These are phyloP conservation scores for Lippia alba DNA, from an alignment of 305 asterid genomes.

Conservation along the genomic window DNA sequence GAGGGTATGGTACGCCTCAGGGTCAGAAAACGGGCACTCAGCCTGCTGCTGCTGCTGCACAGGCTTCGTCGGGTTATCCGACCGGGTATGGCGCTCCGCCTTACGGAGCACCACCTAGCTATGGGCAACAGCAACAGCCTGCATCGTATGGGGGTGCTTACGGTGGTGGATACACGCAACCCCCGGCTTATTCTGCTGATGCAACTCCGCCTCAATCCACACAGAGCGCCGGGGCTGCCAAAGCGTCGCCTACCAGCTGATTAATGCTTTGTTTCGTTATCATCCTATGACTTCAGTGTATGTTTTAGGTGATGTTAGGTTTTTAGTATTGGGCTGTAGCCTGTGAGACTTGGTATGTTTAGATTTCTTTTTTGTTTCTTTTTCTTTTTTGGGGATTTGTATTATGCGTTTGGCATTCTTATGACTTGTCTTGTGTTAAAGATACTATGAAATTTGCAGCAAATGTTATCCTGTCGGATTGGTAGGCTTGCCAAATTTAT, in stretches of 20 bases:
- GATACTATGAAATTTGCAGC: too few relatives aligned
- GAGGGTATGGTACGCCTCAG: slow-evolving; percentile 45
- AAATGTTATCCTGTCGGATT: too few relatives aligned
- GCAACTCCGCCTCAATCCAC: slow-evolving; percentile 45
- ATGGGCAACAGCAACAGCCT: slow-evolving; percentile 64
- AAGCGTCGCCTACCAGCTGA: slow-evolving; percentile 43
- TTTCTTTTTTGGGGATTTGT: background rate
- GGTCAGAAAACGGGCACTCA: slow-evolving; percentile 56
- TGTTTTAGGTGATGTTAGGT: slow-evolving; percentile 20
- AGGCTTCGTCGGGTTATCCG: slow-evolving; percentile 49
- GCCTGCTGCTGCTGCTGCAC: slow-evolving; percentile 31
- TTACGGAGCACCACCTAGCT: slow-evolving; percentile 52
- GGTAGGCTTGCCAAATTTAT: too few relatives aligned
- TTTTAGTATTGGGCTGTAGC: background rate
- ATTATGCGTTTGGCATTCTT: slow-evolving; percentile 6
- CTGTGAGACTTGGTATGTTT: background rate
- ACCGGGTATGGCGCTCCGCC: slow-evolving; percentile 47
- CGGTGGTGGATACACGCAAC: slow-evolving; percentile 66
- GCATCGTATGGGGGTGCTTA: slow-evolving; percentile 49
- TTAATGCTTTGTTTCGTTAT: slow-evolving; percentile 11
- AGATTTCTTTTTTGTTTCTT: background rate
- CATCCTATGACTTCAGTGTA: background rate
- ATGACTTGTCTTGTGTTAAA: background rate
- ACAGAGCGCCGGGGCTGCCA: slow-evolving; percentile 39
- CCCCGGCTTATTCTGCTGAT: slow-evolving; percentile 45